These are phyloP conservation scores for Suillus tomentosus DNA, from an alignment of 768 basidiomycete species.

Conservation along the genomic window DNA sequence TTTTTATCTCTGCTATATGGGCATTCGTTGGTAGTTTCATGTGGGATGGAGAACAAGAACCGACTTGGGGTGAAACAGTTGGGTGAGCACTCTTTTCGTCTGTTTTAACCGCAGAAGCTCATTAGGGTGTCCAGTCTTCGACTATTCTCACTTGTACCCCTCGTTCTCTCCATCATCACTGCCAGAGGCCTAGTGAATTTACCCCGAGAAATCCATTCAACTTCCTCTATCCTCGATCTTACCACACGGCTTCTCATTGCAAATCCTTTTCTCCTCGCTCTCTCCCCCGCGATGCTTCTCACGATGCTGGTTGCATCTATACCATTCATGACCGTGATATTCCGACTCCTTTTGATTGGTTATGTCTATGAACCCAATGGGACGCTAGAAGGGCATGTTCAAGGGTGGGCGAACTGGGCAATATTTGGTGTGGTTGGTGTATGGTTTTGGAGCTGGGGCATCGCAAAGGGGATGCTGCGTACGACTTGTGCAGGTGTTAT, in stretches of 20 bases:
- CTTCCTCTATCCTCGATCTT: constrained; percentile 58
- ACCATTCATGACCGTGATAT: constrained; percentile 76
- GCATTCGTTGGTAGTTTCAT: constrained; percentile 81
- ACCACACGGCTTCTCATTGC: constrained; percentile 69
- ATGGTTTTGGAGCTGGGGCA: constrained; percentile 78
- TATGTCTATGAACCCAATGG: constrained; percentile 48
- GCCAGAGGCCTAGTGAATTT: constrained; percentile 72
- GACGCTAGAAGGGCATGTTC: constrained; percentile 52
- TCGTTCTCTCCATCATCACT: constrained; percentile 68
- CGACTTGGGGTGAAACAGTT: constrained; percentile 81
- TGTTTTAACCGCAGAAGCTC: constrained; percentile 18
- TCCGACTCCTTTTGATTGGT: constrained; percentile 76
- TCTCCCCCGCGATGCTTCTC: constrained; percentile 76
- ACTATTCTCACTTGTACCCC: constrained; percentile 74
- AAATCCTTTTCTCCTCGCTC: constrained; percentile 73
- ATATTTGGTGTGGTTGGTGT: constrained; percentile 51
- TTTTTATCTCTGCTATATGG: constrained; percentile 77
- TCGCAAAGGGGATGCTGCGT: constrained; percentile 76
- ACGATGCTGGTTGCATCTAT: constrained; percentile 67
- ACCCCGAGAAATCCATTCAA: constrained; percentile 67
- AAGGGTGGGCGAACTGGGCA: constrained; percentile 76
- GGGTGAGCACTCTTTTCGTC: constrained; percentile 51
- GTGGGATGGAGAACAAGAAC: constrained; percentile 52
- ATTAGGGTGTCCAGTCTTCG: constrained; percentile 53
- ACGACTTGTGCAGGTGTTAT: constrained; percentile 81